These are phyloP conservation scores for Penicillium sclerotigenum DNA, from an alignment of 2,329 filamentous ascomycete genomes.

Conservation along the genomic window DNA sequence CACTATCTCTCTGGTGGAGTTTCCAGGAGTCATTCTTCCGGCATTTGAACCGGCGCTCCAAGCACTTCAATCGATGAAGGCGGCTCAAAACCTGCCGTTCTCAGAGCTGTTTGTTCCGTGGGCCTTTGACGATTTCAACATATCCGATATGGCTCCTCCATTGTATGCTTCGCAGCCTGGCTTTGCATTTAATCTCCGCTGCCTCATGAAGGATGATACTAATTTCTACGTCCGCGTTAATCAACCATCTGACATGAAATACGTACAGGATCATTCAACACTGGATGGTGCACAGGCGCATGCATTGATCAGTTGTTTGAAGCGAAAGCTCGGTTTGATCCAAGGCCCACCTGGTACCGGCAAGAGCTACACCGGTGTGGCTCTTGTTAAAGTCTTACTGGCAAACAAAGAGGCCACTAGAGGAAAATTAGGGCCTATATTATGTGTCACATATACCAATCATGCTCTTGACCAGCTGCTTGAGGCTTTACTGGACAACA, in stretches of 20 bases:
- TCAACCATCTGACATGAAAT: slow-evolving; percentile 16
- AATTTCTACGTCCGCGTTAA: slow-evolving; percentile 16
- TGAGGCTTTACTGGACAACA: slow-evolving; percentile 52
- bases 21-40: slow-evolving; percentile 58
- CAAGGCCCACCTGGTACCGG: slow-evolving; percentile 32
- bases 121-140: slow-evolving; percentile 6
- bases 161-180: slow-evolving; percentile 49
- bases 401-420: slow-evolving; percentile 25
- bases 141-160: slow-evolving; percentile 45
- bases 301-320: slow-evolving; percentile 19
- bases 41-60: slow-evolving; percentile 58
- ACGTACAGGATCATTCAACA: slow-evolving; percentile 14
- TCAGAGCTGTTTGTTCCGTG: slow-evolving; percentile 40
- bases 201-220: slow-evolving; percentile 26
- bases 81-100: slow-evolving; percentile 49
- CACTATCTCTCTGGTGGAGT: slow-evolving; percentile 53
- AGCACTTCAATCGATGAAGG: slow-evolving; percentile 55
- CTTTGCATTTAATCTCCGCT: slow-evolving; percentile 48
- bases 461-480: slow-evolving; percentile 59
- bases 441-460: slow-evolving; percentile 52
- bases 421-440: slow-evolving; percentile 43
- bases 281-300: slow-evolving; percentile 23
- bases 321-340: slow-evolving; percentile 21
- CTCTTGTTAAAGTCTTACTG: slow-evolving; percentile 29
- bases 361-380: slow-evolving; percentile 29